Percentiles rank a stretch among this genome's conserved stretches.
These are phyloP conservation scores for Ogataea trehaloabstinens DNA, from an alignment of 805 yeast genomes.

Conservation along the genomic window DNA sequence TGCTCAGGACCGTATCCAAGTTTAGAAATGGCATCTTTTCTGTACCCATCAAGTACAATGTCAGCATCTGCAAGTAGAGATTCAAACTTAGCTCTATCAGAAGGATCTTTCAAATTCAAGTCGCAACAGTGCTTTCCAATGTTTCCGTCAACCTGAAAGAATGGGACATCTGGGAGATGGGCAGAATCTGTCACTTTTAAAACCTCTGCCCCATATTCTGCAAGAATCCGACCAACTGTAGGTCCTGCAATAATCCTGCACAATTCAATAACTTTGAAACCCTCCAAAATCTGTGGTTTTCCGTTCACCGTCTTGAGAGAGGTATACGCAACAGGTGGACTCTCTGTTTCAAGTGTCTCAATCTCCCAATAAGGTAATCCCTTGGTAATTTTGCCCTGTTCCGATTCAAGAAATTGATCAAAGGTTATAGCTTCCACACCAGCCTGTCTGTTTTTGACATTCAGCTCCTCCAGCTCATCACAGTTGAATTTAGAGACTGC, in stretches of 20 bases:
- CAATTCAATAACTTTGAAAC: conserved; percentile 34
- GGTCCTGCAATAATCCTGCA: conserved; percentile 33
- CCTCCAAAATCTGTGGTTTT: conserved; percentile 27
- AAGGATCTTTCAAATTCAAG: conserved; percentile 28
- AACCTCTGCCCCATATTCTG: conserved; percentile 36
- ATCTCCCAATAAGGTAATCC: conserved; percentile 26
- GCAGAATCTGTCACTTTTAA: conserved; percentile 29
- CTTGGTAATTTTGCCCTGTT: conserved; percentile 28
- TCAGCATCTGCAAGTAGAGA: conserved; percentile 32
- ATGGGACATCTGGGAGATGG: conserved; percentile 33
- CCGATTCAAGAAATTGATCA: conserved; percentile 29
- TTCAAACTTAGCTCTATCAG: conserved; percentile 29
- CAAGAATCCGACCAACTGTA: conserved; percentile 31
- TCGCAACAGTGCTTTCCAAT: conserved; percentile 34
- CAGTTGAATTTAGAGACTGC: conserved; percentile 25
- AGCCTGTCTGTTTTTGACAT: conserved; percentile 31
- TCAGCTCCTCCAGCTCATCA: conserved; percentile 30
- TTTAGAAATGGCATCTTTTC: conserved; percentile 30
- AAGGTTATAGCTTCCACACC: conserved; percentile 31
- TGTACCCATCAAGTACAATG: conserved; percentile 33
- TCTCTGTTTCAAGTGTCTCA: conserved; percentile 21
- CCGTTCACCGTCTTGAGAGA: conserved; percentile 5
- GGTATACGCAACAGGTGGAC: conserved; percentile 27
- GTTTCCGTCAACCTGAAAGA: conserved; percentile 35
- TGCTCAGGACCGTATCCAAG: conserved; percentile 32